Evolutionary conservation across 805 yeast species (phyloP).

Genomic region (Ogataea glucozyma): DNA sequence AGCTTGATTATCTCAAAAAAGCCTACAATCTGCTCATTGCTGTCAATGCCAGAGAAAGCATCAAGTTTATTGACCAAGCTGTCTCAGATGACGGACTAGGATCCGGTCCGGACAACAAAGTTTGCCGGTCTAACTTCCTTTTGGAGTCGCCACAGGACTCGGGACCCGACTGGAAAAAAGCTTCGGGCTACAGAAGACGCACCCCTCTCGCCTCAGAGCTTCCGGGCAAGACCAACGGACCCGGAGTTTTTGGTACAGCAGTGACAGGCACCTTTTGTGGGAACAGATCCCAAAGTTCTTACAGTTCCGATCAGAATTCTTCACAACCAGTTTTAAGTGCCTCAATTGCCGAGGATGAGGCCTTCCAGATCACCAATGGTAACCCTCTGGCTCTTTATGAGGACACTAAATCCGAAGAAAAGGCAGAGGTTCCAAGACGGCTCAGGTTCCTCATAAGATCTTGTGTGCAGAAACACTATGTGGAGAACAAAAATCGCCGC

Average conservation of each 20-base stretch:
- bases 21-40: conserved; percentile 54
- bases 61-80: conserved; percentile 55
- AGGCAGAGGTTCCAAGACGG: conserved; percentile 52
- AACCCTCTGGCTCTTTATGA: conserved; percentile 4
- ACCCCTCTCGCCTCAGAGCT: conserved; percentile 45
- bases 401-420: conserved; percentile 17
- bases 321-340: conserved; percentile 6
- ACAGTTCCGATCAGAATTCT: no score
- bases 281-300: neutral
- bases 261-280: conserved; percentile 1
- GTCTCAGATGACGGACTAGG: conserved; percentile 21
- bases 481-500: conserved; percentile 36
- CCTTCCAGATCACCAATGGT: conserved; percentile 6
- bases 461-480: conserved; percentile 53
- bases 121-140: conserved; percentile 29
- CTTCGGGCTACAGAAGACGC: conserved; percentile 45
- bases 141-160: conserved; percentile 45
- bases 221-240: conserved; percentile 21
- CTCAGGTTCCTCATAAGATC: conserved; percentile 57
- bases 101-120: conserved; percentile 8
- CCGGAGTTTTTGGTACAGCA: conserved; percentile 16
- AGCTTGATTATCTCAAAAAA: conserved; percentile 57
- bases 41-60: conserved; percentile 64
- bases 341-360: conserved; percentile 10
- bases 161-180: conserved; percentile 53